Conservation (phyloP, 768 basidiomycete species). For the Collybiopsis confluens region DNA sequence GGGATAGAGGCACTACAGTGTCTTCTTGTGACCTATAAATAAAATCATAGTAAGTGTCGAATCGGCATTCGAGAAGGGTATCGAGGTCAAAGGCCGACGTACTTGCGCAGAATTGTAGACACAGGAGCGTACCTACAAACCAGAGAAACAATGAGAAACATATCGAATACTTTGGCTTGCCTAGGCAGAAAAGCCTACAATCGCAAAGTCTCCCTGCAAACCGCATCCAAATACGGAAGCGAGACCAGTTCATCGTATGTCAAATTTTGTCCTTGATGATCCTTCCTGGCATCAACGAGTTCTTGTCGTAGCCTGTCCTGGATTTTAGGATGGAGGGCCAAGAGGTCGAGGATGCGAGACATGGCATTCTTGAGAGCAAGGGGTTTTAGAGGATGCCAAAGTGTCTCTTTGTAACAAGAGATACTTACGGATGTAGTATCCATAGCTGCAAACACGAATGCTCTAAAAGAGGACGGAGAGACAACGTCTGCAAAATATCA, state of each 20-base stretch:
- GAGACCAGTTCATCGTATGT: constrained; percentile 31
- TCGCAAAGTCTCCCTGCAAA: constrained; percentile 36
- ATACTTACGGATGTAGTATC: constrained; percentile 33
- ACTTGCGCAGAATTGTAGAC: constrained; percentile 16
- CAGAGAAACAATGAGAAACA: not conserved
- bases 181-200: constrained; percentile 18
- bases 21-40: constrained; percentile 29
- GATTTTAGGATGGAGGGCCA: constrained; percentile 29
- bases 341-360: constrained; percentile 26
- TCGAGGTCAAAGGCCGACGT: constrained; percentile 6
- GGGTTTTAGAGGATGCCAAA: no score
- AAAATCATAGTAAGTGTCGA: not conserved
- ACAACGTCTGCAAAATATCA: no score
- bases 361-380: constrained; percentile 21
- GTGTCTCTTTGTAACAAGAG: not conserved
- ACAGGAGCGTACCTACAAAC: constrained; percentile 15
- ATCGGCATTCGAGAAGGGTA: not conserved
- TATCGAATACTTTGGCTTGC: not conserved
- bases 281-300: constrained; percentile 22
- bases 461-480: constrained; percentile 19
- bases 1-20: constrained; percentile 35
- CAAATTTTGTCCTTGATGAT: constrained; percentile 20
- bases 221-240: constrained; percentile 36
- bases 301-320: constrained; percentile 35
- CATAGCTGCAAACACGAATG: constrained; percentile 35